Percentiles rank a stretch among this genome's conserved stretches.
These are phyloP conservation scores for Daldinia vernicosa DNA, from an alignment of 495 filamentous ascomycete genomes.

Conservation along the genomic window DNA sequence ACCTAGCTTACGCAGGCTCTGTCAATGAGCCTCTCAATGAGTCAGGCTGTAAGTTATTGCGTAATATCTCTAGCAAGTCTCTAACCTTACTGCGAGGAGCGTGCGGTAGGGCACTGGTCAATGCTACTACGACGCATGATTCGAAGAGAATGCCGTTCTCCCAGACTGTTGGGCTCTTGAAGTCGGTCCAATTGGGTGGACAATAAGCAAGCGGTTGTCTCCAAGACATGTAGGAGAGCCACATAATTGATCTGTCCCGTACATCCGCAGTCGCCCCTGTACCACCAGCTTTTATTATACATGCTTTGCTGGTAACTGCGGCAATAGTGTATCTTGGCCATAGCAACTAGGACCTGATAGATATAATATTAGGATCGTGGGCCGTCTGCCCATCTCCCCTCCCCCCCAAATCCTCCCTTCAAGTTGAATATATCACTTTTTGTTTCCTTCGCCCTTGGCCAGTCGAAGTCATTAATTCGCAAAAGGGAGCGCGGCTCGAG, in stretches of 20 bases:
- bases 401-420: conserved; percentile 18
- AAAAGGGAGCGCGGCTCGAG: conserved; percentile 38
- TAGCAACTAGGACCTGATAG: conserved; percentile 39
- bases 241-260: conserved; percentile 47
- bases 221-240: conserved; percentile 42
- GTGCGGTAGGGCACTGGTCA: neutral
- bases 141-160: conserved; percentile 26
- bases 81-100: conserved; percentile 4
- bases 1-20: neutral
- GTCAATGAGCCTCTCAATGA: neutral
- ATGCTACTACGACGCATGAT: conserved; percentile 20
- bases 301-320: conserved; percentile 38
- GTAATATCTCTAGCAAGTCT: neutral
- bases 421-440: conserved; percentile 36
- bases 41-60: neutral
- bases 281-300: conserved; percentile 39
- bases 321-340: conserved; percentile 42
- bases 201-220: conserved; percentile 30
- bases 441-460: conserved; percentile 15
- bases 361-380: conserved; percentile 38
- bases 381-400: conserved; percentile 12
- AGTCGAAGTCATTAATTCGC: conserved; percentile 21
- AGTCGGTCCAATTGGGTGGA: conserved; percentile 34
- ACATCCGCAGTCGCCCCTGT: conserved; percentile 42
- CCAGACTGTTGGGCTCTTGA: conserved; percentile 34